Conservation (phyloP, 768 basidiomycete species). For the Mycena polygramma region DNA sequence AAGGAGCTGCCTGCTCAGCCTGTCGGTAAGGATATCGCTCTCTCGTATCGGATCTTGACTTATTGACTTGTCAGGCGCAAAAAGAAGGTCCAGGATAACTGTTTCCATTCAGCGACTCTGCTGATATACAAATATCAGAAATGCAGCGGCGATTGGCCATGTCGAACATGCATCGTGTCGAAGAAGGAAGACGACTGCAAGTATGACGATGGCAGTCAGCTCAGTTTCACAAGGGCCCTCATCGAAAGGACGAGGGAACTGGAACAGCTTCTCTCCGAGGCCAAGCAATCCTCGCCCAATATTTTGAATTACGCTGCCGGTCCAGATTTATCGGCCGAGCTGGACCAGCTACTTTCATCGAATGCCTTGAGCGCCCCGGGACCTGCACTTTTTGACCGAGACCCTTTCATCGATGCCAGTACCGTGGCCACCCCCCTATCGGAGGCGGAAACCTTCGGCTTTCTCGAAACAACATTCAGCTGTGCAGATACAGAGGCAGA, state of each 20-base stretch:
- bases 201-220: slow-evolving; percentile 36
- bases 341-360: slow-evolving; percentile 31
- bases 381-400: background rate
- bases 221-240: slow-evolving; percentile 36
- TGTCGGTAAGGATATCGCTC: slow-evolving; percentile 27
- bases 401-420: background rate
- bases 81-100: slow-evolving; percentile 47
- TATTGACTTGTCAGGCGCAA: slow-evolving; percentile 26
- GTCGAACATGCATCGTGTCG: slow-evolving; percentile 30
- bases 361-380: slow-evolving; percentile 18
- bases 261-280: slow-evolving; percentile 31
- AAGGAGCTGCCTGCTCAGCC: slow-evolving; percentile 36
- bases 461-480: background rate
- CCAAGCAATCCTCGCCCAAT: slow-evolving; percentile 21
- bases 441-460: background rate
- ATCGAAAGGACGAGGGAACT: slow-evolving; percentile 36
- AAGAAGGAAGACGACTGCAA: slow-evolving; percentile 39
- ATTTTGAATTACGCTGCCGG: background rate
- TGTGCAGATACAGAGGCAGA: background rate
- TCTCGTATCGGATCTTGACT: background rate
- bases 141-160: slow-evolving; percentile 36
- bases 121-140: slow-evolving; percentile 12
- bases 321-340: slow-evolving; percentile 24
- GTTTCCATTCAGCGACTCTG: background rate
- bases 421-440: background rate